Base-by-base conservation (phyloP, 1,284 basidiomycete genomes). In the Cystobasidium slooffiae region DNA sequence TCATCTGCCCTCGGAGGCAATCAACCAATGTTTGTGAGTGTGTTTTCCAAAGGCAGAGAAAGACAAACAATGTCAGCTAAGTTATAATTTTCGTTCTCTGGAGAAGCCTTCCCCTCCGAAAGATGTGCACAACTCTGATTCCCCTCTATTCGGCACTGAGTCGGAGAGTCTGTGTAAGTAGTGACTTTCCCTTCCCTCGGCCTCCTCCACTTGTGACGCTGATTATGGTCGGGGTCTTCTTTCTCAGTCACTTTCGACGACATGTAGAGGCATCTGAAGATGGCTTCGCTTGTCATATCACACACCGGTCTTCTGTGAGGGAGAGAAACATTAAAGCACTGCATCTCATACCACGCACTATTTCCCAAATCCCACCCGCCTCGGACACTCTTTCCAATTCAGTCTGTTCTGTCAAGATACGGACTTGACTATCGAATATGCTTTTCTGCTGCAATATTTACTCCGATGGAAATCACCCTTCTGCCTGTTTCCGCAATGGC, bases 141-240 rank as follows among this genome's bases (percentile, higher is more conserved):
- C 59, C 3, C 59, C 59, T 8, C n/a, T 47, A 3, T 62, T 62
- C 22, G 59, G 39, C 41, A n/a, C n/a, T 6, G 59, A 62, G 31
- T 31, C 31, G n/a, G 59, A 62, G 22, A 62, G 44, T n/a, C 44
- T 62, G 39, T 62, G 59, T 62, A 24, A 44, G 59, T 20, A 16
- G 14, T 37, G 8, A 12, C 12, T 44, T n/a, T 62, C 9, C 12
- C 12, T 16, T 1, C 3, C 3, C 3, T 3, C 1, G 12, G n/a
- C 14, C 6, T 2, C 12, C 1, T n/a, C 46, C 3, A 49, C 3
- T 14, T 12, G 14, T 18, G n/a, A 53, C 24, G n/a, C 24, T 20
- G 52, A 53, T 6, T 1, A 16, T 53, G 52, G 24, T 53, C 9
- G 4, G 9, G 1, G 3, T 6, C 9, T 22, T 53, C 16, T 53